Conservation (phyloP, 2,329 filamentous ascomycete species). For the Scedosporium dehoogii region DNA sequence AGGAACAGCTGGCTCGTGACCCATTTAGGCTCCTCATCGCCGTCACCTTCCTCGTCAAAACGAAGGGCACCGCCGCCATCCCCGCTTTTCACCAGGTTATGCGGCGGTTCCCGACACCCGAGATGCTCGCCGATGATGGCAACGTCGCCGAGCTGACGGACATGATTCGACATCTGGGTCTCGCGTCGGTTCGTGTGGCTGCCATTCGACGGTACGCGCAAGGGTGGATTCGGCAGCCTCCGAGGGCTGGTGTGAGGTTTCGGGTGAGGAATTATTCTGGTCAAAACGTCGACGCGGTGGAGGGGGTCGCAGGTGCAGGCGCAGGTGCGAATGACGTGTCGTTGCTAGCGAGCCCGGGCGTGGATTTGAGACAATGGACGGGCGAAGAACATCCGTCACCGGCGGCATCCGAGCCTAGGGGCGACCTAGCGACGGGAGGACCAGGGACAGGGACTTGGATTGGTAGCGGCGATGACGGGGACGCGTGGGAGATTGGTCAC, state of each 20-base stretch:
- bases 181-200: conserved; percentile 56
- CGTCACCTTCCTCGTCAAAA: conserved; percentile 77
- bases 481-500: conserved; percentile 76
- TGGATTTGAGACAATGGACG: background rate
- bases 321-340: conserved; percentile 8
- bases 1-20: conserved; percentile 65
- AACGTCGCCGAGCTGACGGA: conserved; percentile 40
- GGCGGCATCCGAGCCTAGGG: background rate
- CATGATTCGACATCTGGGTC: conserved; percentile 61
- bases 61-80: conserved; percentile 61
- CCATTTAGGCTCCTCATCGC: conserved; percentile 76
- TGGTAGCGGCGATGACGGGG: conserved; percentile 14
- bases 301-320: no score
- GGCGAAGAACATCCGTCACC: background rate
- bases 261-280: conserved; percentile 37
- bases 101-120: conserved; percentile 55
- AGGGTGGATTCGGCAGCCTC: conserved; percentile 56
- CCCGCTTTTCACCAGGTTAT: conserved; percentile 66
- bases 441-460: background rate
- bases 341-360: background rate
- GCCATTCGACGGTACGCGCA: conserved; percentile 63
- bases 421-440: background rate
- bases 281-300: conserved; percentile 18
- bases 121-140: conserved; percentile 45
- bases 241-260: conserved; percentile 45